phyloP scores from a whole-genome alignment of 2,329 filamentous ascomycete species.

The Pseudocercospora vitis region DNA sequence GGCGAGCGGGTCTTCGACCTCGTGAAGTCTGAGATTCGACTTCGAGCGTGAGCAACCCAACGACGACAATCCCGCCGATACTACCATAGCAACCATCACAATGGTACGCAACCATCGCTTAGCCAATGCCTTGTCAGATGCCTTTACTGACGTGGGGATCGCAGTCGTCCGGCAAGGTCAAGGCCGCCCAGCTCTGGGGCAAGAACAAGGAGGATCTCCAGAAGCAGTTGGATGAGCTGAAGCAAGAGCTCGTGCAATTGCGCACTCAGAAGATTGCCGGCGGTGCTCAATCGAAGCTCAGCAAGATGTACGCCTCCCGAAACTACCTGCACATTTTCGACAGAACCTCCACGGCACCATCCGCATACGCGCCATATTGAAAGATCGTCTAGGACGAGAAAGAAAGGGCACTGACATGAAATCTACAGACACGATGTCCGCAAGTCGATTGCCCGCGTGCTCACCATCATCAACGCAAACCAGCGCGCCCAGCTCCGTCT shows the following conservation, averaged over 20 bases:
- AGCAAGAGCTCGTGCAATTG: constrained; percentile 93
- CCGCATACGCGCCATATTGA: background rate
- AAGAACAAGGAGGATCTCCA: constrained; percentile 99
- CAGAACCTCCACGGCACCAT: background rate
- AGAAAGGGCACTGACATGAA: constrained; percentile 18
- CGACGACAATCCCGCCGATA: constrained; percentile 23
- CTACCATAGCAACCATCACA: constrained; percentile 30
- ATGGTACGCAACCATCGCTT: constrained; percentile 31
- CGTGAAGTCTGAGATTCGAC: constrained; percentile 7
- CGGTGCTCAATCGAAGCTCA: constrained; percentile 92
- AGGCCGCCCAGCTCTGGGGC: constrained; percentile 94
- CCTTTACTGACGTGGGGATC: constrained; percentile 26
- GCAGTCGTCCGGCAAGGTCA: constrained; percentile 73
- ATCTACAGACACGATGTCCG: constrained; percentile 84
- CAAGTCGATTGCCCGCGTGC: constrained; percentile 98
- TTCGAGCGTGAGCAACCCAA: constrained; percentile 20
- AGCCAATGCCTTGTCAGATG: constrained; percentile 6
- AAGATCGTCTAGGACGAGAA: constrained; percentile 1
- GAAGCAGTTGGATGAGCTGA: constrained; percentile 92
- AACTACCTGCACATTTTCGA: background rate
- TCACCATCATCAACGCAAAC: constrained; percentile 99
- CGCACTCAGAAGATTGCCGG: constrained; percentile 96
- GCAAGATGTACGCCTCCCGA: constrained; percentile 75
- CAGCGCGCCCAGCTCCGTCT: constrained; percentile 96
- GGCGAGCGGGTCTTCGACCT: background rate